Percentiles rank a stretch among this genome's conserved stretches.
phyloP scores from a whole-genome alignment of 805 yeast genomes.

The Saccharomyces kudriavzevii region DNA sequence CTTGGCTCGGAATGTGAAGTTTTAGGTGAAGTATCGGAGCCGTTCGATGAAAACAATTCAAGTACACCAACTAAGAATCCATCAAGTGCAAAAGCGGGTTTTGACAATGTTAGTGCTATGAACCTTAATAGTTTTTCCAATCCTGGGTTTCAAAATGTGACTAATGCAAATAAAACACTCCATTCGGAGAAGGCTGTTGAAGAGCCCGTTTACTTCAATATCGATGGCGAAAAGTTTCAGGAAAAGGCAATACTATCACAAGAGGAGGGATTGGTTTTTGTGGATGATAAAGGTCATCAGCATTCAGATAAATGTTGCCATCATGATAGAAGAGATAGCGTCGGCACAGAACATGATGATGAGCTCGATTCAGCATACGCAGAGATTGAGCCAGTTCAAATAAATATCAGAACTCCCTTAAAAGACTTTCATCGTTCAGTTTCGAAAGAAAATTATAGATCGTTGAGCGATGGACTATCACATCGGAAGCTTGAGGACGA shows the following conservation, averaged over 20 bases:
- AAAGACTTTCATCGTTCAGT: neutral
- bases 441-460: neutral
- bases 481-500: conserved; percentile 1
- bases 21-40: neutral
- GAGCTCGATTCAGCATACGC: conserved; percentile 5
- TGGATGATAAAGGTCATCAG: conserved; percentile 7
- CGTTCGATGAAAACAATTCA: neutral
- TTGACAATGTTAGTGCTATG: neutral
- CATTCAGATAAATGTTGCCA: neutral
- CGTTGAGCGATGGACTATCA: neutral
- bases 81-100: neutral
- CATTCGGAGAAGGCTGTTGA: neutral
- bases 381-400: conserved; percentile 11
- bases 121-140: neutral
- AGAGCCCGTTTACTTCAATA: conserved; percentile 15
- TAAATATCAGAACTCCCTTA: conserved; percentile 12
- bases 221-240: conserved; percentile 16
- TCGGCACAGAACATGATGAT: neutral
- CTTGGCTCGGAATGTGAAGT: neutral
- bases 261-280: conserved; percentile 14
- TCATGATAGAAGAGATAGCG: neutral
- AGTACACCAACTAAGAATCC: neutral
- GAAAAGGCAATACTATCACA: conserved; percentile 15
- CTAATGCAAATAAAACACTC: neutral
- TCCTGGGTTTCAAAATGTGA: neutral